A percentile compares a stretch with the other conserved stretches of the same genome.
Evolutionary conservation across 805 yeast species (phyloP).

Genomic region (Metschnikowia drakensbergensis): DNA sequence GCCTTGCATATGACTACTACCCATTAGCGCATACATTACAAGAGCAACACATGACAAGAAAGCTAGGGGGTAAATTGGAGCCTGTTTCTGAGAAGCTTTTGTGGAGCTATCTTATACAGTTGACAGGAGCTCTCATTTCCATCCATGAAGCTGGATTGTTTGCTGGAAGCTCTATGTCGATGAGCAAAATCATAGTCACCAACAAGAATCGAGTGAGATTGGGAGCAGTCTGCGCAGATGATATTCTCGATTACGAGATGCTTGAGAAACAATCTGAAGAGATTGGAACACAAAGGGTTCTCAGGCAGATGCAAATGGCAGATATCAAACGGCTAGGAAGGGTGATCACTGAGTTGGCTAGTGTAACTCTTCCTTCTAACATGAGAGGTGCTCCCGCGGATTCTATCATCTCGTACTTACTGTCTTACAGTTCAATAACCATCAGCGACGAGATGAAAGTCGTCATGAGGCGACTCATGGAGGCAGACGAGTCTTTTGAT

Average conservation of each 20-base stretch:
- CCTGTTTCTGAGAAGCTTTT: constrained; percentile 60
- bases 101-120: constrained; percentile 76
- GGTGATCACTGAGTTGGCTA: constrained; percentile 53
- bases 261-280: constrained; percentile 18
- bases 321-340: constrained; percentile 62
- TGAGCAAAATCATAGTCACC: constrained; percentile 70
- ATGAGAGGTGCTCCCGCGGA: constrained; percentile 18
- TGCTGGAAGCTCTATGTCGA: constrained; percentile 55
- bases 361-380: constrained; percentile 29
- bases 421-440: constrained; percentile 12
- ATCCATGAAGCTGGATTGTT: constrained; percentile 64
- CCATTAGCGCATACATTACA: constrained; percentile 70
- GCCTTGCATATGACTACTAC: constrained; percentile 78
- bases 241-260: constrained; percentile 50
- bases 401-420: constrained; percentile 15
- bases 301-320: constrained; percentile 39
- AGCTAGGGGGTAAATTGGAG: constrained; percentile 38
- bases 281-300: constrained; percentile 13
- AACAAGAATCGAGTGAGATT: constrained; percentile 67
- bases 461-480: constrained; percentile 22
- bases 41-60: constrained; percentile 60
- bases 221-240: constrained; percentile 67
- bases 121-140: constrained; percentile 62
- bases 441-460: constrained; percentile 45
- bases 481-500: constrained; percentile 18